Conservation (phyloP, 2,329 filamentous ascomycete species). For the Cadophora sp. region DNA sequence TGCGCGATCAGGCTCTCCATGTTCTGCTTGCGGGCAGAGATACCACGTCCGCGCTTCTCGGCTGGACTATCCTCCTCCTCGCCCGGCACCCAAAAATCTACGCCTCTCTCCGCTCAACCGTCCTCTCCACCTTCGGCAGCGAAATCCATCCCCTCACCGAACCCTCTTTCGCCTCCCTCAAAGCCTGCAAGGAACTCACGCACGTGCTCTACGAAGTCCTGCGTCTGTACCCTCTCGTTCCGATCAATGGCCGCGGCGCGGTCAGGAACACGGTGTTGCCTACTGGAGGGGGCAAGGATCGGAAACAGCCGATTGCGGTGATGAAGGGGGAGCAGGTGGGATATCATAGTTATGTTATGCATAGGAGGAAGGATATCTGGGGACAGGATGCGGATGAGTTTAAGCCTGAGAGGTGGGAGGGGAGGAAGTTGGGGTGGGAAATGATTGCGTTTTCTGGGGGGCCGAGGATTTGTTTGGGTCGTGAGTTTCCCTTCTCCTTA, state of each 20-base stretch:
- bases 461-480: conserved; percentile 73
- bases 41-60: conserved; percentile 41
- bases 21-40: conserved; percentile 44
- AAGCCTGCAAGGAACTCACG: conserved; percentile 36
- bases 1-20: conserved; percentile 46
- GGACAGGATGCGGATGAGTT: conserved; percentile 73
- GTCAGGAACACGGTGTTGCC: conserved; percentile 43
- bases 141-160: conserved; percentile 24
- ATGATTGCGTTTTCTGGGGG: conserved; percentile 79
- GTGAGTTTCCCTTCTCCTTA: conserved; percentile 39
- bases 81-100: conserved; percentile 52
- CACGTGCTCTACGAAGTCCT: conserved; percentile 39
- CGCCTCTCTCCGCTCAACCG: conserved; percentile 50
- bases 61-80: conserved; percentile 48
- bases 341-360: conserved; percentile 42
- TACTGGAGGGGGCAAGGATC: conserved; percentile 43
- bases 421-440: conserved; percentile 71
- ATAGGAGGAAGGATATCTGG: conserved; percentile 65
- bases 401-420: conserved; percentile 76
- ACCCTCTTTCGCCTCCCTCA: conserved; percentile 35
- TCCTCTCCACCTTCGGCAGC: conserved; percentile 45
- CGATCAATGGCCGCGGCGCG: conserved; percentile 41
- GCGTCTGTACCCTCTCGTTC: conserved; percentile 43
- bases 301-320: conserved; percentile 41
- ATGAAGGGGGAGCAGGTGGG: conserved; percentile 39